A percentile compares a stretch with the other conserved stretches of the same genome.
Evolutionary conservation across 2,329 filamentous ascomycete species (phyloP).

Genomic region (Botryotinia globosa): DNA sequence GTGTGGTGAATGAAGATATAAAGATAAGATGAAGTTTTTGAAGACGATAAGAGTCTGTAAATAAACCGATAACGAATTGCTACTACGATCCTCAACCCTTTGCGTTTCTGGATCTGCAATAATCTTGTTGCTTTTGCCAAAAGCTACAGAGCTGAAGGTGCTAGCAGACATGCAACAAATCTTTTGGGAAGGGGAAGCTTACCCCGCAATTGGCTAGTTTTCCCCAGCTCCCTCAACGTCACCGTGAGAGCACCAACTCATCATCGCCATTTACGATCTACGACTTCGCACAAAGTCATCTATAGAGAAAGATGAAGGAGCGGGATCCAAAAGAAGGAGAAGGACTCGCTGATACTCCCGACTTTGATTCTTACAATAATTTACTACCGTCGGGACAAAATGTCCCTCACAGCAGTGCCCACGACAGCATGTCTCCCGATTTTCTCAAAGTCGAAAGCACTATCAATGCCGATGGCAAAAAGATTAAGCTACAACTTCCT

Average conservation of each 20-base stretch:
- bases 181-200: neutral
- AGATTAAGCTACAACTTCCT: conserved; percentile 61
- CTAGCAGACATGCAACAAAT: neutral
- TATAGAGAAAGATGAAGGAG: neutral
- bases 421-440: conserved; percentile 28
- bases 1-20: neutral
- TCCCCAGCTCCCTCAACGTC: neutral
- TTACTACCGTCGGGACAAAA: neutral
- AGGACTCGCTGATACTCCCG: neutral
- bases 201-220: neutral
- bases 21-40: neutral
- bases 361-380: neutral
- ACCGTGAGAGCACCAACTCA: neutral
- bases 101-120: neutral
- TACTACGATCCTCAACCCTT: neutral
- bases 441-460: conserved; percentile 13
- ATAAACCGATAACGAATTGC: conserved; percentile 7
- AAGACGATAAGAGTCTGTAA: neutral
- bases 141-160: neutral
- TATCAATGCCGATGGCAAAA: conserved; percentile 24
- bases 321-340: neutral
- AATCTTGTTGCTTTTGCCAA: neutral
- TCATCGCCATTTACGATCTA: neutral
- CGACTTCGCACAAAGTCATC: neutral
- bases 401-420: neutral